Evolutionary conservation across 208 protist species (phyloP).

Genomic region (Naegleria gruberi): DNA sequence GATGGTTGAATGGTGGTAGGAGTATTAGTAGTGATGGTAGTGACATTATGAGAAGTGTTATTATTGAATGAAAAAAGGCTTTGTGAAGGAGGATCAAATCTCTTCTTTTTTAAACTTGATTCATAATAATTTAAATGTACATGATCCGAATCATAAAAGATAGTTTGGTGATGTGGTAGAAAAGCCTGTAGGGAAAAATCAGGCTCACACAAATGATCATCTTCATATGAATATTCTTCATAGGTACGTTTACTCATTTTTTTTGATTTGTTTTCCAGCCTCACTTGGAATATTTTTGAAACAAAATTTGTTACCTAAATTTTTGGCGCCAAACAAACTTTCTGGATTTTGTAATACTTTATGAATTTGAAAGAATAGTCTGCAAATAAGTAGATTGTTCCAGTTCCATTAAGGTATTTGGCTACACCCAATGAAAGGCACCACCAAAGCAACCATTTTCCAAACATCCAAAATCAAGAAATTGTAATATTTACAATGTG

Average conservation of each 20-base stretch:
- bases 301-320: too few relatives aligned
- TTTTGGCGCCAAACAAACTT: too few relatives aligned
- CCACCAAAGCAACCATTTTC: too few relatives aligned
- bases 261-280: neutral
- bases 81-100: neutral
- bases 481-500: too few relatives aligned
- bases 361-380: too few relatives aligned
- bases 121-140: neutral
- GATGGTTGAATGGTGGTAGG: too few relatives aligned
- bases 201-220: neutral
- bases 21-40: neutral
- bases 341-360: too few relatives aligned
- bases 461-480: too few relatives aligned
- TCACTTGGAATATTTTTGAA: neutral
- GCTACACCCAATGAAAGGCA: too few relatives aligned
- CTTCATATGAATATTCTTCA: neutral
- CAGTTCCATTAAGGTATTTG: too few relatives aligned
- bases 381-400: too few relatives aligned
- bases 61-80: neutral
- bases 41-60: neutral
- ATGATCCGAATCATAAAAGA: neutral
- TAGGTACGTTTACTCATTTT: conserved; percentile 2
- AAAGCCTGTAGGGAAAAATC: neutral
- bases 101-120: neutral
- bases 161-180: neutral